Evolutionary conservation across 176 grass and related monocot species (phyloP).

Genomic region (Stipa capillata): DNA sequence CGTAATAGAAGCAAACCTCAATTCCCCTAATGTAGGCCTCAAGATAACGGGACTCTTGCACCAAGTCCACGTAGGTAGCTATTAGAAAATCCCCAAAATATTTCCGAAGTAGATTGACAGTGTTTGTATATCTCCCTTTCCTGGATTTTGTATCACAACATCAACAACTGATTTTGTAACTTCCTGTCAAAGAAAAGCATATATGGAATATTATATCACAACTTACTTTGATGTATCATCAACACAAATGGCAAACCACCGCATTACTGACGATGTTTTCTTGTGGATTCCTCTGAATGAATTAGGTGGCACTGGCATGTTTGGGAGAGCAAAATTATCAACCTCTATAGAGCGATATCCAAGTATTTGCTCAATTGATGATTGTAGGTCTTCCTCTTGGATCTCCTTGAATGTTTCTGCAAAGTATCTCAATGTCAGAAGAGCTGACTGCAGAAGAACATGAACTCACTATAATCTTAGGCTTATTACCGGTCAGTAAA

Average conservation of each 20-base stretch:
- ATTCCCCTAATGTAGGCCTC: conserved; percentile 66
- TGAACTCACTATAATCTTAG: not conserved
- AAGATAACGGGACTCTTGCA: conserved; percentile 74
- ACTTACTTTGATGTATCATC: conserved; percentile 82
- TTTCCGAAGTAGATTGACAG: conserved; percentile 71
- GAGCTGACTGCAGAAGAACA: not conserved
- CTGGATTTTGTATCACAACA: conserved; percentile 34
- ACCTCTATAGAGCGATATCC: conserved; percentile 30
- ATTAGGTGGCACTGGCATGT: conserved; percentile 56
- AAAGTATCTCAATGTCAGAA: conserved; percentile 20
- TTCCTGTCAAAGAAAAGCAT: conserved; percentile 2
- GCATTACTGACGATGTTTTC: conserved; percentile 64
- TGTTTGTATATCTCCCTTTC: conserved; percentile 70
- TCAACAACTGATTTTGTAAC: not conserved
- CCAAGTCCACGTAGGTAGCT: conserved; percentile 63
- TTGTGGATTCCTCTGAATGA: conserved; percentile 82
- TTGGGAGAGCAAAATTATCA: conserved; percentile 59
- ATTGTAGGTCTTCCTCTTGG: conserved; percentile 42
- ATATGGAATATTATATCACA: not conserved
- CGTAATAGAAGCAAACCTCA: conserved; percentile 51
- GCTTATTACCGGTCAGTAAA: conserved; percentile 53
- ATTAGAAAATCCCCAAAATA: conserved; percentile 93
- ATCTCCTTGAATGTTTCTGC: conserved; percentile 63
- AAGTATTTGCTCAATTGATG: conserved; percentile 60
- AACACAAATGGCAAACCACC: conserved; percentile 80